Conservation (phyloP, 331 rosid genomes). For the Quercus tomentella region DNA sequence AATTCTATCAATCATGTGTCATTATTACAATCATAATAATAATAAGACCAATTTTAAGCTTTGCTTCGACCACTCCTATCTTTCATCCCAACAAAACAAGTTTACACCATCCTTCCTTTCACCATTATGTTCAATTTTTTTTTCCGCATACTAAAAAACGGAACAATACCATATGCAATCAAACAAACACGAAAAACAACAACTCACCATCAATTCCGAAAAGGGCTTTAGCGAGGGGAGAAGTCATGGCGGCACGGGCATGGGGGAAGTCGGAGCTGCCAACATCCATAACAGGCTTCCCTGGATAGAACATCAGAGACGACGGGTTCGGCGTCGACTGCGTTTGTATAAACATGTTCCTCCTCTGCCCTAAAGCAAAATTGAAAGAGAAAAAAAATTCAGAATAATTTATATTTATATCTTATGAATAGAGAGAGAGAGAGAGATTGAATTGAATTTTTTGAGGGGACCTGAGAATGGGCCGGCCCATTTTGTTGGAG, state of each 20-base stretch:
- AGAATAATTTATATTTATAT: neutral
- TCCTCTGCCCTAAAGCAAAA: conserved; percentile 56
- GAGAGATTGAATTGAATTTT: neutral
- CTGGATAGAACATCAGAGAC: conserved; percentile 66
- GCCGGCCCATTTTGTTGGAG: conserved; percentile 25
- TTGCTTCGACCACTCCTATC: no score
- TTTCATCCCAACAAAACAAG: no score
- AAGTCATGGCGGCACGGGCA: conserved; percentile 77
- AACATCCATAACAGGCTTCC: conserved; percentile 80
- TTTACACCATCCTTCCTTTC: no score
- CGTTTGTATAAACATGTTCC: conserved; percentile 64
- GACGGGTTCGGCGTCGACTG: conserved; percentile 70
- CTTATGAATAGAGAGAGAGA: neutral
- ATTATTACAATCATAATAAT: no score
- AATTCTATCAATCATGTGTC: no score
- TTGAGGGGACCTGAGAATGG: conserved; percentile 29
- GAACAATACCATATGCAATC: no score
- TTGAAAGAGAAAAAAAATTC: neutral
- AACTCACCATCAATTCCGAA: conserved; percentile 68
- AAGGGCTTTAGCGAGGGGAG: conserved; percentile 80
- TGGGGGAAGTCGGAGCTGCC: conserved; percentile 95
- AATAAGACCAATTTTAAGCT: no score
- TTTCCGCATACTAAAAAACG: no score
- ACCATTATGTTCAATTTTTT: no score
- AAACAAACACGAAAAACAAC: neutral